Evolutionary conservation across 495 filamentous ascomycete species (phyloP).

Genomic region (Aspergillus funiculosus): DNA sequence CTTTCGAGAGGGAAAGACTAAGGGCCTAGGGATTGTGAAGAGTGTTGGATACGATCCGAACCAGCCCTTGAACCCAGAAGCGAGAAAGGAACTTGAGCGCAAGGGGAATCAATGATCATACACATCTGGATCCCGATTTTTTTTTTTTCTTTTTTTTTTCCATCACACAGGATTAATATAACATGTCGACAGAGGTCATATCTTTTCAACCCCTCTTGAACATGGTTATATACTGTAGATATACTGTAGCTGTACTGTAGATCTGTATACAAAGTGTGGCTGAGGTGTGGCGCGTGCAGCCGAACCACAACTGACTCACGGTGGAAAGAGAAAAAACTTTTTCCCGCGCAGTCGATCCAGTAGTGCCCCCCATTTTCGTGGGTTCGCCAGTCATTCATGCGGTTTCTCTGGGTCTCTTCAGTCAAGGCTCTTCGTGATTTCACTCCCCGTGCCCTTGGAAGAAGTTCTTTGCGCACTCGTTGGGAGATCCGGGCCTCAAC

Average conservation of each 20-base stretch:
- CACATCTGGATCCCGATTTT: not conserved
- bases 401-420: conserved; percentile 16
- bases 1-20: conserved; percentile 92
- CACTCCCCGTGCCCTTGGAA: conserved; percentile 6
- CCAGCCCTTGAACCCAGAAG: conserved; percentile 50
- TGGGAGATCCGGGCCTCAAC: conserved; percentile 11
- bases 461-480: conserved; percentile 2
- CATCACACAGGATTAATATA: too few species aligned
- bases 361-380: conserved; percentile 10
- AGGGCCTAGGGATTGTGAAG: conserved; percentile 93
- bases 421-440: conserved; percentile 9
- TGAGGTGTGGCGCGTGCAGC: conserved; percentile 2
- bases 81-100: conserved; percentile 19
- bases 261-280: conserved; percentile 8
- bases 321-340: conserved; percentile 15
- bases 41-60: conserved; percentile 75
- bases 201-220: not conserved
- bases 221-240: not conserved
- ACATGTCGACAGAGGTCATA: too few species aligned
- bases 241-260: not conserved
- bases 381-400: conserved; percentile 15
- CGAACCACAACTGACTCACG: conserved; percentile 6
- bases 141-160: conserved; percentile 1
- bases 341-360: conserved; percentile 3
- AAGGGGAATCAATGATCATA: conserved; percentile 8